phyloP scores from a whole-genome alignment of 192 early-diverging fungal species.

The Mortierella antarctica region DNA sequence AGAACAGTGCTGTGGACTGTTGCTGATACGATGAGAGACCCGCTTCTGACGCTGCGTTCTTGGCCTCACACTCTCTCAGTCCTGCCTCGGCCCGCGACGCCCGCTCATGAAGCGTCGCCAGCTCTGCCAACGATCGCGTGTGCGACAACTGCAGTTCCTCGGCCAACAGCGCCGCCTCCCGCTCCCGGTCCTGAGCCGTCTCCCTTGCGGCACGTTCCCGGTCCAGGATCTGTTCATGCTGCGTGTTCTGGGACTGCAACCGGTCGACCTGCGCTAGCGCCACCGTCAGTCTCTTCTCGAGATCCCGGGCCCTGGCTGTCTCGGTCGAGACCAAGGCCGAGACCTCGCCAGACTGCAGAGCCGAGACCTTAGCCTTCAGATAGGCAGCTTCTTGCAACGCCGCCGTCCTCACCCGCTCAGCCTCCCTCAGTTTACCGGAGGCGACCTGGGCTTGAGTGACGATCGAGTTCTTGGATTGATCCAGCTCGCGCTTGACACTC shows the following conservation, averaged over 20 bases:
- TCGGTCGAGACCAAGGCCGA: conserved; percentile 53
- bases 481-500: conserved; percentile 56
- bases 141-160: conserved; percentile 62
- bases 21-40: conserved; percentile 50
- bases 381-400: conserved; percentile 68
- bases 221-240: conserved; percentile 51
- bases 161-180: conserved; percentile 45
- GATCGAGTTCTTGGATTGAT: conserved; percentile 55
- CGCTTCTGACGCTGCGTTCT: conserved; percentile 43
- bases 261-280: conserved; percentile 55
- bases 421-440: conserved; percentile 57
- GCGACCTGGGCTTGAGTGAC: conserved; percentile 58
- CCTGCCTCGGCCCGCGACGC: conserved; percentile 56
- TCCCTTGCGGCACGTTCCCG: conserved; percentile 58
- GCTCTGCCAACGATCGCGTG: conserved; percentile 55
- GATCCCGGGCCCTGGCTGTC: conserved; percentile 54
- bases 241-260: conserved; percentile 40
- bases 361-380: conserved; percentile 63
- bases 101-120: conserved; percentile 57
- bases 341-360: conserved; percentile 55
- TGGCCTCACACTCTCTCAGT: conserved; percentile 51
- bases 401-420: conserved; percentile 63
- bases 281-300: conserved; percentile 59
- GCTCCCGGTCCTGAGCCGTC: conserved; percentile 56
- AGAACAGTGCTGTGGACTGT: conserved; percentile 31